Conservation (phyloP, 768 basidiomycete genomes). For the Pleurotus ostreatus region DNA sequence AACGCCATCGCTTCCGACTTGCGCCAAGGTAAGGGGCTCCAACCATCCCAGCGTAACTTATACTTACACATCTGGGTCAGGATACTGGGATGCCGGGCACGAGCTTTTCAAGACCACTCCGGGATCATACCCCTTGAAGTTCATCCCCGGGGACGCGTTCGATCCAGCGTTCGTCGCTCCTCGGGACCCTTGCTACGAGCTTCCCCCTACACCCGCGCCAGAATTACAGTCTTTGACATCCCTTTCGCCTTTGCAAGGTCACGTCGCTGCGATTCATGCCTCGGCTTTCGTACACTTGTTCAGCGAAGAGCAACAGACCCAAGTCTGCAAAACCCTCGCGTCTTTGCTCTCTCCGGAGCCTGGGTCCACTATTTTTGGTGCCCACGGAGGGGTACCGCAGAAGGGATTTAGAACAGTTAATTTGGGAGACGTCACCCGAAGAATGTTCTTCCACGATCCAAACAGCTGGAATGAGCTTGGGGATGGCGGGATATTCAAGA, state of each 20-base stretch:
- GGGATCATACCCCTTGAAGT: constrained; percentile 47
- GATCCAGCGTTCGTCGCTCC: constrained; percentile 38
- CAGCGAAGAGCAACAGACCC: constrained; percentile 29
- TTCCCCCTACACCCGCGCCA: constrained; percentile 17
- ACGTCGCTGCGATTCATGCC: constrained; percentile 45
- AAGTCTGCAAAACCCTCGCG: constrained; percentile 37
- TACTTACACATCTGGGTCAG: constrained; percentile 22
- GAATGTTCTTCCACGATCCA: constrained; percentile 32
- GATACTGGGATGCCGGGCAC: constrained; percentile 60
- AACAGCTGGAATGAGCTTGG: constrained; percentile 32
- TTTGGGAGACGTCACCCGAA: constrained; percentile 12
- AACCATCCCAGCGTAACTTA: neutral
- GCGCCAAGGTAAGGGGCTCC: constrained; percentile 17
- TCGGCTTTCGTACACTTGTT: constrained; percentile 54
- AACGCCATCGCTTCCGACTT: constrained; percentile 35
- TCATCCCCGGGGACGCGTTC: constrained; percentile 54
- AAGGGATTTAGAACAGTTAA: constrained; percentile 18
- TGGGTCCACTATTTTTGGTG: constrained; percentile 45
- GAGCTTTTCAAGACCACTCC: constrained; percentile 52
- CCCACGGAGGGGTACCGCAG: constrained; percentile 28
- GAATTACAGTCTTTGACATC: constrained; percentile 29
- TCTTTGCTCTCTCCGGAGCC: constrained; percentile 35
- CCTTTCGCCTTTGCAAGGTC: constrained; percentile 41
- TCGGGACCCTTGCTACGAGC: constrained; percentile 18
- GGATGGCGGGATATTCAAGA: constrained; percentile 29